Evolutionary conservation across 495 filamentous ascomycete genomes (phyloP).

Genomic region (Lineolata rhizophorae): DNA sequence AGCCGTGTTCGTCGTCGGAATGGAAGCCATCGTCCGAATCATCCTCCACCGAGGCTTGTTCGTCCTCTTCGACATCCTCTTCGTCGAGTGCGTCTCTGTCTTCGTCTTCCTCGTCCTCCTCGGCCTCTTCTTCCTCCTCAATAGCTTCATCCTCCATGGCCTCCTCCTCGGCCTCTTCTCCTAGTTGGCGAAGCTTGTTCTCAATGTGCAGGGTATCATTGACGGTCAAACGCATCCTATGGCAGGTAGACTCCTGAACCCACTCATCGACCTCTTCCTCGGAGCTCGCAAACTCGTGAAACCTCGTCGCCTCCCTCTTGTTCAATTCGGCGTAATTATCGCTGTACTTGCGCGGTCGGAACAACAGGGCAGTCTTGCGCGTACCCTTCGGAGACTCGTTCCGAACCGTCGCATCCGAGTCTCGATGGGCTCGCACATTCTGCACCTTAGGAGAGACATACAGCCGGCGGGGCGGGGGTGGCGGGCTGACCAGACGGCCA

Average conservation of each 20-base stretch:
- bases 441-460: slow-evolving; percentile 7
- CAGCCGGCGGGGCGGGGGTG: slow-evolving; percentile 11
- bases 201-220: slow-evolving; percentile 82
- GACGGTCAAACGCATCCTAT: slow-evolving; percentile 53
- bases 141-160: slow-evolving; percentile 28
- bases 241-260: slow-evolving; percentile 42
- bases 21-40: slow-evolving; percentile 52
- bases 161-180: slow-evolving; percentile 80
- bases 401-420: slow-evolving; percentile 25
- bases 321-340: slow-evolving; percentile 31
- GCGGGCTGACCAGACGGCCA: slow-evolving; percentile 15
- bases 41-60: slow-evolving; percentile 29
- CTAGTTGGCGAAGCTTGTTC: slow-evolving; percentile 64
- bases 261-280: slow-evolving; percentile 68
- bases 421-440: slow-evolving; percentile 22
- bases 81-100: slow-evolving; percentile 35
- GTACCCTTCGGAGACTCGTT: slow-evolving; percentile 16
- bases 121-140: slow-evolving; percentile 18
- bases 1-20: slow-evolving; percentile 89
- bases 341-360: slow-evolving; percentile 11
- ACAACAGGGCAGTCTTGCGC: slow-evolving; percentile 9
- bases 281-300: slow-evolving; percentile 84
- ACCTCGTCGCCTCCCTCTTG: slow-evolving; percentile 46
- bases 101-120: slow-evolving; percentile 21
- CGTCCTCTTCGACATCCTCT: slow-evolving; percentile 25